Percentiles rank a stretch among this genome's conserved stretches.
Conservation (phyloP, 192 early-diverging fungal genomes). For the Coemansia erecta region DNA sequence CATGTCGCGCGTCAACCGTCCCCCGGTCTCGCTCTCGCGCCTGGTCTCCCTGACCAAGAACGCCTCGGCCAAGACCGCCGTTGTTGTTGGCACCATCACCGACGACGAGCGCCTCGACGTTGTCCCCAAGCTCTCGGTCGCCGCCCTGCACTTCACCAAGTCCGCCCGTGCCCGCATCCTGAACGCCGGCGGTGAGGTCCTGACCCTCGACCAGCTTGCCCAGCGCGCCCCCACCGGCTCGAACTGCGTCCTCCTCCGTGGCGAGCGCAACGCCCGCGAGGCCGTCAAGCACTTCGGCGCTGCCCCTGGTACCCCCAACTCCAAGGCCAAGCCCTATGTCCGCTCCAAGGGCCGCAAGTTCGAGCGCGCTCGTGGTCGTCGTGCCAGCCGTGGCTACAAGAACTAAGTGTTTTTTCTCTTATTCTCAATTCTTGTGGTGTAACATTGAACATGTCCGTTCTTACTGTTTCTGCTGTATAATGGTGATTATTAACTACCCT, state of each 20-base stretch:
- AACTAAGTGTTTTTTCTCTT: slow-evolving; percentile 52
- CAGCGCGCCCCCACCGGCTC: slow-evolving; percentile 96
- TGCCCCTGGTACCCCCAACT: slow-evolving; percentile 68
- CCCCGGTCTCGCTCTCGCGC: slow-evolving; percentile 91
- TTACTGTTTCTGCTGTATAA: too few relatives aligned
- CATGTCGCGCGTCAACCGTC: slow-evolving; percentile 97
- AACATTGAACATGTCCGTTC: neutral
- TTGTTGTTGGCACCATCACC: slow-evolving; percentile 95
- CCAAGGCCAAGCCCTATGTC: slow-evolving; percentile 85
- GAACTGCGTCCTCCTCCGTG: slow-evolving; percentile 94
- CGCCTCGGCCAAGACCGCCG: slow-evolving; percentile 82
- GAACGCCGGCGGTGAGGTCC: slow-evolving; percentile 97
- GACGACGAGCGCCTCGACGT: slow-evolving; percentile 92
- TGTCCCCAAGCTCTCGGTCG: slow-evolving; percentile 93
- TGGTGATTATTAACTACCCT: too few relatives aligned
- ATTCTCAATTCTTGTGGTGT: slow-evolving; percentile 12
- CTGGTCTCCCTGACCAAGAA: slow-evolving; percentile 76
- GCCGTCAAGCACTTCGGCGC: slow-evolving; percentile 98
- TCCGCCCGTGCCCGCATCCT: slow-evolving; percentile 95
- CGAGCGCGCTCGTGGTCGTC: slow-evolving; percentile 98
- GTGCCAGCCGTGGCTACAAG: slow-evolving; percentile 98
- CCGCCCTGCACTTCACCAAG: slow-evolving; percentile 94
- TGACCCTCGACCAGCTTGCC: slow-evolving; percentile 99
- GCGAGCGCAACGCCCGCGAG: slow-evolving; percentile 90
- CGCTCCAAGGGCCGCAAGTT: slow-evolving; percentile 99